phyloP scores from a whole-genome alignment of 2,329 filamentous ascomycete species.

The Venturia carpophila region DNA sequence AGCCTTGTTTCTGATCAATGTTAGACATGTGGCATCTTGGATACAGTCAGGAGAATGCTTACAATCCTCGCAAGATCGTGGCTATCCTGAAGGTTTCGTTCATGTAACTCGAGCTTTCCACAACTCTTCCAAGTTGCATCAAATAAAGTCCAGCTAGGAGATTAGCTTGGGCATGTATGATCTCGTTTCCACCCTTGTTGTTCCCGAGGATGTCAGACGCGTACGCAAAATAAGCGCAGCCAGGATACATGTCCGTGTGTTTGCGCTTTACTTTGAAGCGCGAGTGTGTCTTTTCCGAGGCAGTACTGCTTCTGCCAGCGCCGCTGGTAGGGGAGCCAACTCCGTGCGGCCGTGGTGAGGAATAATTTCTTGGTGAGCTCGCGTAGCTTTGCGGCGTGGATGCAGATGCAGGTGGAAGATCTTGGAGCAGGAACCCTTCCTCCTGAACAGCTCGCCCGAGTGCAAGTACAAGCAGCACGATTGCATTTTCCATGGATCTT shows the following conservation, averaged over 20 bases:
- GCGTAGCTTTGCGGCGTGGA: background rate
- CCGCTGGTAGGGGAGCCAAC: conserved; percentile 40
- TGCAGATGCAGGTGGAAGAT: conserved; percentile 13
- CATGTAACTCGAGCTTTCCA: conserved; percentile 75
- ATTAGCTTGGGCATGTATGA: conserved; percentile 77
- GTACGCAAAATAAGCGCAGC: conserved; percentile 80
- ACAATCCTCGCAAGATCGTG: conserved; percentile 12
- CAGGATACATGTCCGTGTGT: conserved; percentile 70
- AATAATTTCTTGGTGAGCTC: conserved; percentile 20
- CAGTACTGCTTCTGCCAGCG: conserved; percentile 19
- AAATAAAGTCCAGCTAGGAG: conserved; percentile 83
- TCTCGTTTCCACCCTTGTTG: conserved; percentile 66
- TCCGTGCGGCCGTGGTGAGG: conserved; percentile 24
- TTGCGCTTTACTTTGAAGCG: conserved; percentile 9
- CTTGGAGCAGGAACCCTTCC: conserved; percentile 38
- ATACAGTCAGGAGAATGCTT: background rate
- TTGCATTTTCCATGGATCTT: conserved; percentile 67
- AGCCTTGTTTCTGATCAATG: background rate
- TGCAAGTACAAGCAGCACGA: conserved; percentile 75
- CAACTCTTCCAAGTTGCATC: conserved; percentile 74
- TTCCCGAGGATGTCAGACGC: conserved; percentile 81
- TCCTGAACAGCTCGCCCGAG: conserved; percentile 72
- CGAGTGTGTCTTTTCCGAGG: conserved; percentile 15
- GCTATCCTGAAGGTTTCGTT: conserved; percentile 48
- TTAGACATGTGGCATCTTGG: background rate